Evolutionary conservation across 495 filamentous ascomycete genomes (phyloP), one percentile per base, ranked within the genome.

Genomic region (Geopyxis carbonaria): DNA sequence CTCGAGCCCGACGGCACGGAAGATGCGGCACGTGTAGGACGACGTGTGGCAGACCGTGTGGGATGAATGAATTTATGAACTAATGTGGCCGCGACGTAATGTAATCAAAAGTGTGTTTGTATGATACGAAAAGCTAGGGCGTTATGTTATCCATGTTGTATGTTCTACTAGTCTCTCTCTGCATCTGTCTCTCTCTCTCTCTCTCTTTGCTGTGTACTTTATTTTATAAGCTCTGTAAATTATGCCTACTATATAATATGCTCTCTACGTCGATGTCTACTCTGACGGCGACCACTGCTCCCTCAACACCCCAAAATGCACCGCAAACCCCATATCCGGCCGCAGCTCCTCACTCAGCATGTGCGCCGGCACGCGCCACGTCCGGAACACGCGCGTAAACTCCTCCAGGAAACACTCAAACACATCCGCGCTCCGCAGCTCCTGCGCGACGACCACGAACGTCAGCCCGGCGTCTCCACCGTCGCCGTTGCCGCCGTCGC

Each of bases 361-460:
- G 24, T 63, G 59, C 50, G 83, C 75, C 6, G 73, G 74, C n/a
- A 94, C 50, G 35, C 80, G 67, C 77, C 80, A 94, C 21, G 78
- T 70, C 11, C 67, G 61, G 54, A 97, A 95, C 14, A 46, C 48
- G 21, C 56, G 48, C 44, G 68, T 50, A 44, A 93, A 83, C 39
- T 65, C 67, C 37, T 60, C 61, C 33, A 93, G 57, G 82, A 84
- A 97, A 13, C 60, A 57, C 53, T 91, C 79, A 50, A 94, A 92
- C 0, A 97, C 80, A 19, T 80, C 75, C 4, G 77, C 68, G 7
- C 80, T 75, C 18, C 89, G 68, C 32, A 93, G 69, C 55, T 94
- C 87, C 62, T 92, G 84, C 14, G 75, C 84, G 29, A 93, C 64
- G 14, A 94, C 60, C 48, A 75, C 83, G 1, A 80, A 31, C 6